These are phyloP conservation scores for Tetracladium setigerum DNA, from an alignment of 495 filamentous ascomycete genomes.

Conservation along the genomic window DNA sequence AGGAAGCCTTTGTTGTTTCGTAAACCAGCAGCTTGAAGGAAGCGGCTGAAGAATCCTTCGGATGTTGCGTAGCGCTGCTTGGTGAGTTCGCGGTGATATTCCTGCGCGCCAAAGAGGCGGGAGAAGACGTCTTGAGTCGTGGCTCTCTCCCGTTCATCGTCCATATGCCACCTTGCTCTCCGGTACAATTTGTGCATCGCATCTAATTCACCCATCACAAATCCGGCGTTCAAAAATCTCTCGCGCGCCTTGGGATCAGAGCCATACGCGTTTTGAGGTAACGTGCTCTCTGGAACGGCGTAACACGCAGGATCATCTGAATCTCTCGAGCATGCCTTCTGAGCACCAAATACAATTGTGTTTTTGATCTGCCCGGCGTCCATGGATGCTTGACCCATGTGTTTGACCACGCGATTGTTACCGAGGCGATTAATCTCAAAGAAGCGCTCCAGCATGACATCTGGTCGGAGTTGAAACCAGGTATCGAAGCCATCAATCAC, in stretches of 20 bases:
- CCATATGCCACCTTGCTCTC: too few species aligned
- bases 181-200: too few species aligned
- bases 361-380: constrained; percentile 37
- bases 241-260: constrained; percentile 36
- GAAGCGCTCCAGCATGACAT: constrained; percentile 49
- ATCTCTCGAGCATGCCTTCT: constrained; percentile 48
- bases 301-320: constrained; percentile 41
- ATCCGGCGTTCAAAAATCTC: too few species aligned
- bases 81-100: constrained; percentile 42
- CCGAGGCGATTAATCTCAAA: constrained; percentile 39
- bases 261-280: constrained; percentile 52
- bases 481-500: constrained; percentile 28
- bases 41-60: neutral
- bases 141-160: constrained; percentile 20
- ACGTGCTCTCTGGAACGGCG: constrained; percentile 44
- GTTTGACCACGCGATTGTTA: constrained; percentile 23
- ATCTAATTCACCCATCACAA: too few species aligned
- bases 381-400: neutral
- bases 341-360: constrained; percentile 51
- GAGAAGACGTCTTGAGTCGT: constrained; percentile 40
- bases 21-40: too few species aligned
- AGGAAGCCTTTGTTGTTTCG: too few species aligned
- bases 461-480: constrained; percentile 55
- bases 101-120: constrained; percentile 51
- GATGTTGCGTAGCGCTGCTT: neutral